phyloP scores from a whole-genome alignment of 345 rosid species.

The Microcos paniculata region DNA sequence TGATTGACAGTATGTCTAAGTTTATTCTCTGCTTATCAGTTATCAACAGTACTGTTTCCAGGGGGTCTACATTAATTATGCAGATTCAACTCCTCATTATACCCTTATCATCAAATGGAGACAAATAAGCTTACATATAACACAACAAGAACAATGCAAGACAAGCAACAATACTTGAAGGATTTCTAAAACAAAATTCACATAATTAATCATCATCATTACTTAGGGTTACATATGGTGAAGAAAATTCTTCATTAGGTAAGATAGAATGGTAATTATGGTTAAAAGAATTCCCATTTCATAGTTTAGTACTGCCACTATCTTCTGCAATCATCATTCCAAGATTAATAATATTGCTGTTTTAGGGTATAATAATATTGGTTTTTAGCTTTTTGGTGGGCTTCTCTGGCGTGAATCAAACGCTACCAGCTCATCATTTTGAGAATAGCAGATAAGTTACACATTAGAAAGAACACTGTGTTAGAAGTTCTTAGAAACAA shows the following conservation, averaged over 20 bases:
- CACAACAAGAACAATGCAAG: neutral
- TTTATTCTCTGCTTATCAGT: neutral
- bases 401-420: slow-evolving; percentile 1
- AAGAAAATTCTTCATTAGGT: neutral
- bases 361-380: neutral
- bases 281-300: neutral
- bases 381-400: neutral
- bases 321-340: neutral
- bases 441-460: slow-evolving; percentile 2
- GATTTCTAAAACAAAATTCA: neutral
- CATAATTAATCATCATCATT: neutral
- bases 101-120: neutral
- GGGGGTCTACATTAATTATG: neutral
- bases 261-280: neutral
- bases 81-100: neutral
- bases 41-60: neutral
- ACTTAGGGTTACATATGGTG: neutral
- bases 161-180: neutral
- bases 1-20: neutral
- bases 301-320: neutral
- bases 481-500: neutral
- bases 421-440: neutral
- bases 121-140: neutral
- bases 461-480: neutral
- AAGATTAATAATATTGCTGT: neutral